These are phyloP conservation scores for Candida stauntonica DNA, from an alignment of 805 yeast species.

Conservation along the genomic window DNA sequence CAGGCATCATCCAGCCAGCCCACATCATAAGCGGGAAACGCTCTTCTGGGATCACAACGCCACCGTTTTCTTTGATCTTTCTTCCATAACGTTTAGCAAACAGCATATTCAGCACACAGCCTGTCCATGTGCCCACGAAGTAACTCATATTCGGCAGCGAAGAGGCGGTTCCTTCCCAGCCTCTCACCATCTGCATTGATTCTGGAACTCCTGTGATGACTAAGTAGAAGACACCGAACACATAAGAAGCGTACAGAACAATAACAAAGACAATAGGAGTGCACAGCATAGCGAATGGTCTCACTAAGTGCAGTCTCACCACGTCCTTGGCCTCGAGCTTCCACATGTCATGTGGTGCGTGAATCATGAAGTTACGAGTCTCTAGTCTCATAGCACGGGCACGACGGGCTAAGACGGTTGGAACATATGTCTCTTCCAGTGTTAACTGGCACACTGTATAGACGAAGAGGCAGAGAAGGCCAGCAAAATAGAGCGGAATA, in stretches of 20 bases:
- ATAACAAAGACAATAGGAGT: conserved; percentile 36
- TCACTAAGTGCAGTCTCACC: conserved; percentile 12
- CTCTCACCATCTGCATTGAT: conserved; percentile 29
- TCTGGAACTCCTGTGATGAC: conserved; percentile 41
- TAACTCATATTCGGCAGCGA: conserved; percentile 35
- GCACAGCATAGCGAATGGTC: conserved; percentile 19
- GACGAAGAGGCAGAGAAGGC: conserved; percentile 35
- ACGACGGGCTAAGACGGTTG: conserved; percentile 13
- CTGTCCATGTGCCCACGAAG: conserved; percentile 35
- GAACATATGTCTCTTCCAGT: conserved; percentile 16
- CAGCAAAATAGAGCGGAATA: conserved; percentile 51
- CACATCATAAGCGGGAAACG: conserved; percentile 52
- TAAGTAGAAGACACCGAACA: conserved; percentile 44
- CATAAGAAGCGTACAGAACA: conserved; percentile 44
- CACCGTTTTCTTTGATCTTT: conserved; percentile 37
- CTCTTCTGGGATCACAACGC: conserved; percentile 54
- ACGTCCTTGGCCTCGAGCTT: conserved; percentile 14
- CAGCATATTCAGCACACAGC: conserved; percentile 32
- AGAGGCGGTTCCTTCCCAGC: conserved; percentile 31
- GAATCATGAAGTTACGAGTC: conserved; percentile 12
- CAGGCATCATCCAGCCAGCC: conserved; percentile 42
- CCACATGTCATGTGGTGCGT: conserved; percentile 20
- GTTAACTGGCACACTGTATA: conserved; percentile 35
- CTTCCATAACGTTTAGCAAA: conserved; percentile 29
- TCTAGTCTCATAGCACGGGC: conserved; percentile 12